These are phyloP conservation scores for Coemansia sp. DNA, from an alignment of 192 early-diverging fungal genomes.

Conservation along the genomic window DNA sequence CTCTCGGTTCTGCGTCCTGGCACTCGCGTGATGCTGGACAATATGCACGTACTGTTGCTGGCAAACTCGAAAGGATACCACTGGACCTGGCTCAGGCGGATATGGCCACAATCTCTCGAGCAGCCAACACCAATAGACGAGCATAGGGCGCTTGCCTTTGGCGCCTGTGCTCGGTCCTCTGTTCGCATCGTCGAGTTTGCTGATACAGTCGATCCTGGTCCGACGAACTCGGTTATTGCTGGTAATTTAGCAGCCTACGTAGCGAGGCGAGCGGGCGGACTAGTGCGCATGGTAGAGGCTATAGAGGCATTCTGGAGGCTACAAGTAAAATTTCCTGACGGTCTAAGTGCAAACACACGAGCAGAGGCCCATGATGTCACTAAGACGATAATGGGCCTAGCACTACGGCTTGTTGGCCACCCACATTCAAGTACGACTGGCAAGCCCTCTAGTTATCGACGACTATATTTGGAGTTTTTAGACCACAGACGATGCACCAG, in stretches of 20 bases:
- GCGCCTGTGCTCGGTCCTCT: slow-evolving; percentile 40
- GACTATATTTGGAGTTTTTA: slow-evolving; percentile 17
- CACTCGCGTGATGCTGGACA: slow-evolving; percentile 37
- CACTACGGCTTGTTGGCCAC: slow-evolving; percentile 6
- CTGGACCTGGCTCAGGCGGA: slow-evolving; percentile 41
- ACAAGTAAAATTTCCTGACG: slow-evolving; percentile 30
- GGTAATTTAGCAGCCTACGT: slow-evolving; percentile 3
- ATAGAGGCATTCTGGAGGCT: slow-evolving; percentile 42
- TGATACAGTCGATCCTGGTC: background rate
- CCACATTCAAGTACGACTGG: background rate
- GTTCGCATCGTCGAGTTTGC: slow-evolving; percentile 33
- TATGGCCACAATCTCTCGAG: background rate
- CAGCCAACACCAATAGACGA: background rate
- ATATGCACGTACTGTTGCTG: slow-evolving; percentile 34
- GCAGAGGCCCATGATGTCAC: background rate
- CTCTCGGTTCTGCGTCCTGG: slow-evolving; percentile 35
- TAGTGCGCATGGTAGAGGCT: slow-evolving; percentile 39
- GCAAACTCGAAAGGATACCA: slow-evolving; percentile 29
- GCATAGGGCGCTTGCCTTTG: slow-evolving; percentile 28
- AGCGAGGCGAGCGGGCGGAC: slow-evolving; percentile 9
- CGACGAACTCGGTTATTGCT: background rate
- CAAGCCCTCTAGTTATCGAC: background rate
- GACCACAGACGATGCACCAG: slow-evolving; percentile 13
- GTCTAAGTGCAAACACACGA: background rate
- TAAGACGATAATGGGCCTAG: slow-evolving; percentile 17